phyloP scores from a whole-genome alignment of 441 rosid genomes.

The Francoa sonchifolia region DNA sequence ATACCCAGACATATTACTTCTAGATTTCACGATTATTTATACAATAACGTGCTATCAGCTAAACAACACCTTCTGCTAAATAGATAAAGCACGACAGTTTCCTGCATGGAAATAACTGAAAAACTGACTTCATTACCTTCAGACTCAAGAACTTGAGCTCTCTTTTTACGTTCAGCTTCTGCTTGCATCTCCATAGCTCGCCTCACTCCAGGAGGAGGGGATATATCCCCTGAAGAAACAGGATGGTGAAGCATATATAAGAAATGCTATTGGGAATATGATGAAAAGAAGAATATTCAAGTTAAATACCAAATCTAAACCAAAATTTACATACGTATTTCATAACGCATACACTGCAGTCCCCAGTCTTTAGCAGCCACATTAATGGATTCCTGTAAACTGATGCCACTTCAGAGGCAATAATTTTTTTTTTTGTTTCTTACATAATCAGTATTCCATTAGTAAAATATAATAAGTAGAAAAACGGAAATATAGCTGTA shows the following conservation, averaged over 20 bases:
- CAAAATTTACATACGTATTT: conserved; percentile 75
- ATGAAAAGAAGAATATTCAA: too few relatives aligned
- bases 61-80: too few relatives aligned
- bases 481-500: too few relatives aligned
- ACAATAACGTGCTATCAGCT: too few relatives aligned
- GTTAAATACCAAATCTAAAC: too few relatives aligned
- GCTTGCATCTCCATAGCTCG: conserved; percentile 99
- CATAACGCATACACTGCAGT: conserved; percentile 84
- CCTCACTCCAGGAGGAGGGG: conserved; percentile 85
- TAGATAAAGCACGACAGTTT: too few relatives aligned
- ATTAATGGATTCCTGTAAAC: conserved; percentile 71
- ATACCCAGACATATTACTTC: not conserved
- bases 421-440: too few relatives aligned
- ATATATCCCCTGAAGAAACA: conserved; percentile 69
- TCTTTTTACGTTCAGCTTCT: conserved; percentile 91
- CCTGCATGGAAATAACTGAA: not conserved
- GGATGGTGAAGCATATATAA: not conserved
- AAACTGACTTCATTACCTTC: conserved; percentile 39
- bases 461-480: too few relatives aligned
- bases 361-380: conserved; percentile 93
- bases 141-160: conserved; percentile 90
- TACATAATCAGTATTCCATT: too few relatives aligned
- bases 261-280: too few relatives aligned
- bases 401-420: too few relatives aligned
- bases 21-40: too few relatives aligned